These are phyloP conservation scores for Oldenlandia corymbosa DNA, from an alignment of 257 asterid genomes.

Conservation along the genomic window DNA sequence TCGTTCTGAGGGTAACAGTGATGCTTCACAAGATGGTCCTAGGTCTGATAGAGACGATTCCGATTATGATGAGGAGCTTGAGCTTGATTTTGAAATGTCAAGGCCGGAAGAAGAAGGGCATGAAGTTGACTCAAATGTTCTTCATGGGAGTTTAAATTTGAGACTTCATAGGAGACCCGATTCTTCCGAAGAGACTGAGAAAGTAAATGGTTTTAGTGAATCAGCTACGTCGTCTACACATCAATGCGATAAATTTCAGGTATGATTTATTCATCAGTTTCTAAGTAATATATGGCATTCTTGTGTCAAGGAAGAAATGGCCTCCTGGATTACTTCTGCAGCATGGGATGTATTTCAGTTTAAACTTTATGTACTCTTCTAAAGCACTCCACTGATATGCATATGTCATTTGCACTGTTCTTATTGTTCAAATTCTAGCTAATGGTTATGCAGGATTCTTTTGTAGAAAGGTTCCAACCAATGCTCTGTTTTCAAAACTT, in stretches of 20 bases:
- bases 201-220: conserved; percentile 41
- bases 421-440: background rate
- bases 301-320: background rate
- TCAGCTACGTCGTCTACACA: conserved; percentile 38
- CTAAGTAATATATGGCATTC: background rate
- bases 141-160: conserved; percentile 65
- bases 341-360: too few species aligned
- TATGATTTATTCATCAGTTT: conserved; percentile 22
- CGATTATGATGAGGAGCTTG: conserved; percentile 78
- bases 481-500: background rate
- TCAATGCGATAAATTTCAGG: conserved; percentile 65
- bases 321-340: too few species aligned
- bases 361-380: background rate
- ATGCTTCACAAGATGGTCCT: conserved; percentile 55
- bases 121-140: conserved; percentile 43
- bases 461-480: background rate
- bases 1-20: conserved; percentile 65
- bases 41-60: conserved; percentile 75
- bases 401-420: background rate
- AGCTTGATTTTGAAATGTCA: conserved; percentile 74
- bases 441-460: background rate
- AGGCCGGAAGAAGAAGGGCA: conserved; percentile 53
- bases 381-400: background rate
- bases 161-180: conserved; percentile 60
- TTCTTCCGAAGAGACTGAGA: conserved; percentile 42